Evolutionary conservation across 306 rosid species (phyloP), one percentile per base, ranked within the genome.

Genomic region (Vigna trinervia): DNA sequence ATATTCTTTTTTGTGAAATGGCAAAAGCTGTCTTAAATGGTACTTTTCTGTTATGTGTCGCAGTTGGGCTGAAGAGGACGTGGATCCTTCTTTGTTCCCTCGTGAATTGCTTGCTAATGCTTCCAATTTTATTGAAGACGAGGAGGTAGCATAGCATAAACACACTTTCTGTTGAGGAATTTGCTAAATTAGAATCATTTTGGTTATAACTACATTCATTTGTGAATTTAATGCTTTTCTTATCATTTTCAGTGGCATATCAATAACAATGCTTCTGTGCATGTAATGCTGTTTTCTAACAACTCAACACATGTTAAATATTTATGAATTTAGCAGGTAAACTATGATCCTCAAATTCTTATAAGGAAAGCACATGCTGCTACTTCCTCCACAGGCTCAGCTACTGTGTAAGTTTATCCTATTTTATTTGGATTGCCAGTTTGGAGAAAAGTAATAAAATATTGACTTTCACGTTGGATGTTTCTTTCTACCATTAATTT

Each of bases 11-110:
- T 28, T n/a, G 17, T 76, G 3, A 20, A 43, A 23, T 57, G 62
- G 45, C 47, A 43, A 60, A 60, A 30, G 22, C 66, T 78, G 38
- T 47, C 34, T 68, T 26, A 28, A 47, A 30, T 60, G 30, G 32
- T 47, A 46, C 5, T 77, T 69, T 61, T 46, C 22, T 84, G 26
- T 68, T 23, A 36, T 60, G 45, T 6, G 43, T 30, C 3, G 45
- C 81, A 92, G 99, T 76, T 95, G 99, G 94, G 96, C 97, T 63
- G 96, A 95, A 77, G 84, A 90, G 82, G 78, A 89, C 69, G 97
- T 95, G 63, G 97, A 95, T 85, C 97, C 99, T 47, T 88, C 97
- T 1, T 48, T 87, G 72, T 95, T 95, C 83, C 93, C 99, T 17
- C 90, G 86, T 70, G 97, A 95, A 73, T 75, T 95, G 52, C 75